phyloP scores from a whole-genome alignment of 176 grass and related monocot genomes.

The Cenchrus fungigraminus region DNA sequence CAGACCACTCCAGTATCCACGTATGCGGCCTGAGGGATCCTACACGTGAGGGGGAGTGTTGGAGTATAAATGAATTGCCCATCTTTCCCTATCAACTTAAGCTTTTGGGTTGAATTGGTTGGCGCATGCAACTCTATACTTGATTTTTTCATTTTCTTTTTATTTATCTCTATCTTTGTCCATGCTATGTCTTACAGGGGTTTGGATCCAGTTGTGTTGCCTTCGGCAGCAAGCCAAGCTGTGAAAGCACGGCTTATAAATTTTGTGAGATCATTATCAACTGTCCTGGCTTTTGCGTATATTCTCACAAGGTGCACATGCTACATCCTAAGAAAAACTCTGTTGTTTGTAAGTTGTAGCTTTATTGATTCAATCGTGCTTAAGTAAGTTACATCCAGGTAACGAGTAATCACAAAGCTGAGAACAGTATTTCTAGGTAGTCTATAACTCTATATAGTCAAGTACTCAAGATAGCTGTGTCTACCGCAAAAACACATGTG shows the following conservation, averaged over 20 bases:
- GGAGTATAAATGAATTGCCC: too few species aligned
- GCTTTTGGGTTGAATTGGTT: too few species aligned
- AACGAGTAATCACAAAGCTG: background rate
- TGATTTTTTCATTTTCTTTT: background rate
- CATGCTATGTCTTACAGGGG: constrained; percentile 51
- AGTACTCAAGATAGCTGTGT: background rate
- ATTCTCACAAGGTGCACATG: constrained; percentile 80
- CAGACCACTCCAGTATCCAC: too few species aligned
- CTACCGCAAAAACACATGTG: constrained; percentile 10
- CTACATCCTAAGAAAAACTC: constrained; percentile 23
- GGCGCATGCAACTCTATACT: too few species aligned
- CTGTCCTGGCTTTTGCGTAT: constrained; percentile 81
- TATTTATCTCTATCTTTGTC: constrained; percentile 37
- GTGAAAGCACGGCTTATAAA: constrained; percentile 80
- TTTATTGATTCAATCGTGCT: constrained; percentile 24
- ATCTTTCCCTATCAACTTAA: too few species aligned
- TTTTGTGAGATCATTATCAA: constrained; percentile 90
- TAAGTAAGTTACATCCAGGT: constrained; percentile 1
- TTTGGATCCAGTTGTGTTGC: constrained; percentile 81
- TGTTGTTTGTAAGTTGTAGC: constrained; percentile 18
- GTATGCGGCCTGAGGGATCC: too few species aligned
- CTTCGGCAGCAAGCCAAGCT: constrained; percentile 79
- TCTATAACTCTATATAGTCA: background rate
- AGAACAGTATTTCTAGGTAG: background rate
- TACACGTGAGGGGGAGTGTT: too few species aligned